These are phyloP conservation scores for Drechslerella stenobrocha DNA, from an alignment of 2,329 filamentous ascomycete genomes.

Conservation along the genomic window DNA sequence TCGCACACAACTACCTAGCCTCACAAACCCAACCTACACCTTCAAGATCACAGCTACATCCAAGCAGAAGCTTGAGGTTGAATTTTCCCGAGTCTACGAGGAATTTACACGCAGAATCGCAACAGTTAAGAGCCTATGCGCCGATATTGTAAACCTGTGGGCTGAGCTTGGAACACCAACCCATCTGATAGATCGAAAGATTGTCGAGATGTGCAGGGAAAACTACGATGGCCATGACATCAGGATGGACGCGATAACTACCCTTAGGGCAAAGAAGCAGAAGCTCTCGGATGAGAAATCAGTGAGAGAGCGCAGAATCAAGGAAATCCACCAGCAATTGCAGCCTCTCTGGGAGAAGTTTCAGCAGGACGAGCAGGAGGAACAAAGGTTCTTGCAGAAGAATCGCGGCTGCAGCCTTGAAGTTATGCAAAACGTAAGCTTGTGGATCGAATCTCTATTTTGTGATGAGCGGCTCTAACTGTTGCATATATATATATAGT, in stretches of 20 bases:
- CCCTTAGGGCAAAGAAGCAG: constrained; percentile 74
- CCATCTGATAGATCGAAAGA: constrained; percentile 81
- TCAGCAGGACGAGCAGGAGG: constrained; percentile 77
- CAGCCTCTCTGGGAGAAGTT: constrained; percentile 87
- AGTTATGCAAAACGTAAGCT: constrained; percentile 50
- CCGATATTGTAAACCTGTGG: constrained; percentile 92
- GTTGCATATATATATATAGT: constrained; percentile 64
- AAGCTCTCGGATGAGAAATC: constrained; percentile 87
- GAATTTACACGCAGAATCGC: constrained; percentile 85
- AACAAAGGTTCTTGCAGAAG: constrained; percentile 78
- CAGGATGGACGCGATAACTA: constrained; percentile 79
- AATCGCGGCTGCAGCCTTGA: constrained; percentile 84
- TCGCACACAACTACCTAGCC: constrained; percentile 80
- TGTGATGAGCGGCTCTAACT: not conserved
- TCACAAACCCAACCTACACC: constrained; percentile 70
- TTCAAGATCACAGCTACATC: constrained; percentile 94
- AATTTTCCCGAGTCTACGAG: constrained; percentile 93
- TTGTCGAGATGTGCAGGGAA: constrained; percentile 79
- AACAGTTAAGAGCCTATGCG: constrained; percentile 72
- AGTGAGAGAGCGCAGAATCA: constrained; percentile 74
- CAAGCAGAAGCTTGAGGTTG: constrained; percentile 79
- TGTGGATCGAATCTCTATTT: too few relatives aligned
- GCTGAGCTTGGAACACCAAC: constrained; percentile 92
- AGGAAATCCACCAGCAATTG: constrained; percentile 75
- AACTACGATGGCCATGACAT: constrained; percentile 62